Evolutionary conservation across 2,329 filamentous ascomycete genomes (phyloP).

Genomic region (Didymella keratinophila): DNA sequence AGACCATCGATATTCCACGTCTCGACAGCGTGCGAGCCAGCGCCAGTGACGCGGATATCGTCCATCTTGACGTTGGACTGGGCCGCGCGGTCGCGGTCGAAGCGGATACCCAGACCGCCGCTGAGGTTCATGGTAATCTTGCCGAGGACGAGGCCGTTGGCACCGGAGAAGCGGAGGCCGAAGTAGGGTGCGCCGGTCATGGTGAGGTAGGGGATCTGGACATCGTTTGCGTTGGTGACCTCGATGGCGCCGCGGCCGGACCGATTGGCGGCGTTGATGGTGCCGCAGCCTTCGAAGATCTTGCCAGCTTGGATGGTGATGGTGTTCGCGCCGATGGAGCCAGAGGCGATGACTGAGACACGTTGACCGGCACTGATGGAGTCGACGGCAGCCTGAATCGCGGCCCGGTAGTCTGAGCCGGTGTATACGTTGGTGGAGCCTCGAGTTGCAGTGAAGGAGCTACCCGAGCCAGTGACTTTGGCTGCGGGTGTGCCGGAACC

Average conservation of each 20-base stretch:
- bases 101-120: conserved; percentile 64
- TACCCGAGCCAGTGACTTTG: conserved; percentile 57
- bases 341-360: conserved; percentile 62
- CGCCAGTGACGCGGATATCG: conserved; percentile 60
- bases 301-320: conserved; percentile 62
- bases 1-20: conserved; percentile 67
- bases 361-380: conserved; percentile 61
- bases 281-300: conserved; percentile 67
- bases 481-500: conserved; percentile 59
- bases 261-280: conserved; percentile 57
- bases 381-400: conserved; percentile 64
- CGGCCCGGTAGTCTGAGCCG: conserved; percentile 62
- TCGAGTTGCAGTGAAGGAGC: conserved; percentile 56
- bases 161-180: conserved; percentile 64
- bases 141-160: conserved; percentile 58
- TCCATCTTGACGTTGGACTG: conserved; percentile 65
- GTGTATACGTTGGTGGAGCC: conserved; percentile 60
- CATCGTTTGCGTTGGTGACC: conserved; percentile 57
- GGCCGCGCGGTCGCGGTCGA: conserved; percentile 62
- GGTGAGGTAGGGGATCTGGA: conserved; percentile 63
- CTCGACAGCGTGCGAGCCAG: conserved; percentile 65
- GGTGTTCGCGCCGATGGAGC: conserved; percentile 63
- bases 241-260: conserved; percentile 63
- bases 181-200: conserved; percentile 68
- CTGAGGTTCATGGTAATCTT: conserved; percentile 64